Evolutionary conservation across 495 filamentous ascomycete species (phyloP), one percentile per base, ranked within the genome.

Genomic region (Trichoderma parareesei): DNA sequence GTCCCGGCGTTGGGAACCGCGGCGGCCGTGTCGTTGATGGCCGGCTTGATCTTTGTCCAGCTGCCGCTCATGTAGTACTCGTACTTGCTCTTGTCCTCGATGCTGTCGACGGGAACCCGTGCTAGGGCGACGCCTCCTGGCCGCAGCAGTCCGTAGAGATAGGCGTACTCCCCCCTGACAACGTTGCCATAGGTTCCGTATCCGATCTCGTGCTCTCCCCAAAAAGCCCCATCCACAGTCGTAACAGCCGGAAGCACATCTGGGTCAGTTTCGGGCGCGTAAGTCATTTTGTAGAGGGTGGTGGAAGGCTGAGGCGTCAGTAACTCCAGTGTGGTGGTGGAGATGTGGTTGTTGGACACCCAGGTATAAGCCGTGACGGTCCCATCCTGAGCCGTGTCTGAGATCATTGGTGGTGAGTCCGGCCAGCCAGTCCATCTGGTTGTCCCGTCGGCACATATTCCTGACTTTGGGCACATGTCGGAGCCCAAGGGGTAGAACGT

Each of bases 121-220:
- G 73, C 73, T 38, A 75, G 65, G 27, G 70, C 65, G 37, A 72
- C 64, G 13, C 63, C 64, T 10, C 66, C 61, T 11, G 65, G 67
- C 18, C 65, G 43, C 53, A 63, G 65, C 60, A 68, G 35, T 33
- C 73, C 74, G 57, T 66, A 76, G 27, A 76, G 65, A 41, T 74
- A 76, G 10, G 70, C 71, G 7, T 60, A 66, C 43, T 66, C 66
- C 42, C 71, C 64, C 44, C 62, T 62, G n/a, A 73, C 66, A 10
- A 75, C 67, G 46, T 65, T 66, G 18, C 73, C 73, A 65, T 76
- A 76, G 40, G 38, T 62, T 37, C 73, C 74, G 41, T 70, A 76
- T 5, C 68, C 65, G 41, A 75, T 71, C 40, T 62, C 60, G 27
- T 65, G 66, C n/a, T 65, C 57, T n/a, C 63, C 64, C 70, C 71